Percentiles rank a stretch among this genome's conserved stretches.
Evolutionary conservation across 768 basidiomycete species (phyloP).

Genomic region (Rubroboletus satanas): DNA sequence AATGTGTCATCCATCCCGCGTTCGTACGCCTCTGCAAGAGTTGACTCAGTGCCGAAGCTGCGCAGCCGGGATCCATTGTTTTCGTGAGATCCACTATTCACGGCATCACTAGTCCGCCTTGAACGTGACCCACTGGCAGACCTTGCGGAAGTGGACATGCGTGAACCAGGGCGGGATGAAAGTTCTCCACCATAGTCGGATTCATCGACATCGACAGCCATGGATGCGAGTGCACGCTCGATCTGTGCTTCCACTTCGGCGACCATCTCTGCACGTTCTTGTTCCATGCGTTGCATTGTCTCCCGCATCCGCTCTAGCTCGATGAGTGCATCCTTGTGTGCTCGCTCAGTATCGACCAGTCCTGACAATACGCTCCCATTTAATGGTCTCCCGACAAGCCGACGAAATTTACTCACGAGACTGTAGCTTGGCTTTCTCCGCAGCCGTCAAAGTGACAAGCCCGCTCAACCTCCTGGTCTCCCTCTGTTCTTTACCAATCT

Average conservation of each 20-base stretch:
- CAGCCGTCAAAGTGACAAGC: constrained; percentile 69
- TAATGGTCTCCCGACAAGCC: neutral
- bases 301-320: constrained; percentile 83
- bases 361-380: constrained; percentile 41
- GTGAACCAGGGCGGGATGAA: constrained; percentile 66
- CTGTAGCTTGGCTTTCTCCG: constrained; percentile 76
- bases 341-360: constrained; percentile 74
- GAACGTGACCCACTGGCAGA: constrained; percentile 46
- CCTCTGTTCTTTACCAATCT: constrained; percentile 88
- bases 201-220: constrained; percentile 73
- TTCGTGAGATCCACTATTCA: constrained; percentile 36
- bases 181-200: constrained; percentile 59
- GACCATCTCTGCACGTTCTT: constrained; percentile 83
- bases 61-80: constrained; percentile 43
- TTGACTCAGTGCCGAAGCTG: constrained; percentile 77
- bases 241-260: constrained; percentile 93
- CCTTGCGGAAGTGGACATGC: constrained; percentile 55
- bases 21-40: constrained; percentile 66
- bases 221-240: constrained; percentile 78
- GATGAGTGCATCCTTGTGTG: constrained; percentile 73
- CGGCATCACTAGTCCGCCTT: constrained; percentile 57
- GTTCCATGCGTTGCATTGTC: constrained; percentile 84
- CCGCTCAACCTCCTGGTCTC: constrained; percentile 85
- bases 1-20: constrained; percentile 39
- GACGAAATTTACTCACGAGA: constrained; percentile 50